These are phyloP conservation scores for Fusarium brachygibbosum DNA, from an alignment of 2,329 filamentous ascomycete species.

Conservation along the genomic window DNA sequence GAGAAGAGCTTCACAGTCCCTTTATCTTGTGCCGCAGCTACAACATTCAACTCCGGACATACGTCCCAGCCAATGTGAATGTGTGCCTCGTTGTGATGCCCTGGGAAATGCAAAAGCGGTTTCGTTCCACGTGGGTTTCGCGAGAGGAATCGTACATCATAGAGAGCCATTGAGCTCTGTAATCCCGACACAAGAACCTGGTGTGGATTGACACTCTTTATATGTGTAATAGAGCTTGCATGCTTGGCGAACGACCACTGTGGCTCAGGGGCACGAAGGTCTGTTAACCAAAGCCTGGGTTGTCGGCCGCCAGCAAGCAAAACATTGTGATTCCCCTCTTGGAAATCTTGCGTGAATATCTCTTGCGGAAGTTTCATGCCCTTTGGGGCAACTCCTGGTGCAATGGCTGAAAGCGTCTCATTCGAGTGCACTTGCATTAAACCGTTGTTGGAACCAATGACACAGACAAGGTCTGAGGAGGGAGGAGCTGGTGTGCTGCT, in stretches of 20 bases:
- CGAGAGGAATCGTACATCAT: slow-evolving; percentile 65
- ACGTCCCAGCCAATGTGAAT: slow-evolving; percentile 67
- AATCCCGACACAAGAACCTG: slow-evolving; percentile 68
- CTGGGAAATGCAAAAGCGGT: slow-evolving; percentile 63
- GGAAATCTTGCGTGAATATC: slow-evolving; percentile 65
- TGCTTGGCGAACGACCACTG: slow-evolving; percentile 54
- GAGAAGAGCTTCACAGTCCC: slow-evolving; percentile 65
- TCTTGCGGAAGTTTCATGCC: slow-evolving; percentile 50
- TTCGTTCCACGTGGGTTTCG: slow-evolving; percentile 39
- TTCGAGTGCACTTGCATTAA: slow-evolving; percentile 56
- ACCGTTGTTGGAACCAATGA: slow-evolving; percentile 64
- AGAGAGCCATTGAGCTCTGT: slow-evolving; percentile 64
- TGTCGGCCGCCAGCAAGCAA: slow-evolving; percentile 66
- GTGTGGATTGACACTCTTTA: slow-evolving; percentile 63
- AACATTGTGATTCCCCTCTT: slow-evolving; percentile 58
- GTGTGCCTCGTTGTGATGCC: slow-evolving; percentile 64
- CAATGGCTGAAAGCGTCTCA: slow-evolving; percentile 54
- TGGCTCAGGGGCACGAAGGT: slow-evolving; percentile 57
- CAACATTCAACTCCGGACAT: slow-evolving; percentile 60
- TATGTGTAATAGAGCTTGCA: slow-evolving; percentile 61
- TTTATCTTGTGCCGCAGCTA: slow-evolving; percentile 68
- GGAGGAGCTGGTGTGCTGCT: slow-evolving; percentile 59
- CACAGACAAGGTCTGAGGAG: slow-evolving; percentile 58
- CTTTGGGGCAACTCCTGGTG: slow-evolving; percentile 42
- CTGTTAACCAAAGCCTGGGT: slow-evolving; percentile 61